These are phyloP conservation scores for Neonectria sp. DNA, from an alignment of 2,329 filamentous ascomycete genomes.

Conservation along the genomic window DNA sequence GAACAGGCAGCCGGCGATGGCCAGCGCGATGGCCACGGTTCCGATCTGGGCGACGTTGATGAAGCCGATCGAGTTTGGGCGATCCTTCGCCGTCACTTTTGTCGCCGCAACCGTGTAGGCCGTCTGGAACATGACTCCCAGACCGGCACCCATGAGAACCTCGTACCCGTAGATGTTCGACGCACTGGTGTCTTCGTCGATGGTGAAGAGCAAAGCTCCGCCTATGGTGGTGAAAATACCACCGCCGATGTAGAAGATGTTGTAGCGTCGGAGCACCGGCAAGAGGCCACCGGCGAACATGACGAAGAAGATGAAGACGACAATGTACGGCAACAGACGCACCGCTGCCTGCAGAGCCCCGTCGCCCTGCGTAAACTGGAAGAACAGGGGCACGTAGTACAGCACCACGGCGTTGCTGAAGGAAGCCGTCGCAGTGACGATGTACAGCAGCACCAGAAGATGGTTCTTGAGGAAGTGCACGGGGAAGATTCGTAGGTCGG, in stretches of 20 bases:
- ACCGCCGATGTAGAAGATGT: constrained; percentile 50
- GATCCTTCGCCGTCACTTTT: constrained; percentile 39
- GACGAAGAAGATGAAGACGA: constrained; percentile 40
- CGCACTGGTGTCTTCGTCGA: constrained; percentile 42
- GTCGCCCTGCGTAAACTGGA: constrained; percentile 64
- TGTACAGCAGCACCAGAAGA: constrained; percentile 58
- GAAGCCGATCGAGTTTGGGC: constrained; percentile 48
- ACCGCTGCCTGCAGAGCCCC: constrained; percentile 57
- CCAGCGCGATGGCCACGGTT: constrained; percentile 9
- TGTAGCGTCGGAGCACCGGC: constrained; percentile 55
- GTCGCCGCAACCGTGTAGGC: constrained; percentile 46
- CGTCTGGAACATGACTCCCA: constrained; percentile 50
- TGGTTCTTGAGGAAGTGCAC: constrained; percentile 42
- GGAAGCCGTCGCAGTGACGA: constrained; percentile 54
- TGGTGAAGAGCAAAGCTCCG: constrained; percentile 41
- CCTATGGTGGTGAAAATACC: constrained; percentile 46
- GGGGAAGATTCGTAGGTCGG: constrained; percentile 43
- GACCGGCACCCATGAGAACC: constrained; percentile 50
- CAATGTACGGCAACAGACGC: constrained; percentile 59
- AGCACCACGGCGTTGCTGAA: constrained; percentile 57
- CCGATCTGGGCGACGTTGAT: constrained; percentile 53
- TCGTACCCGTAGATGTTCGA: constrained; percentile 50
- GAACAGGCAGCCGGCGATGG: constrained; percentile 17
- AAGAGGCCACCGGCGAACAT: constrained; percentile 57
- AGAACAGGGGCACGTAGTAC: constrained; percentile 70